phyloP scores from a whole-genome alignment of 2,329 filamentous ascomycete genomes.

The Graphiopsis chlorocephala region DNA sequence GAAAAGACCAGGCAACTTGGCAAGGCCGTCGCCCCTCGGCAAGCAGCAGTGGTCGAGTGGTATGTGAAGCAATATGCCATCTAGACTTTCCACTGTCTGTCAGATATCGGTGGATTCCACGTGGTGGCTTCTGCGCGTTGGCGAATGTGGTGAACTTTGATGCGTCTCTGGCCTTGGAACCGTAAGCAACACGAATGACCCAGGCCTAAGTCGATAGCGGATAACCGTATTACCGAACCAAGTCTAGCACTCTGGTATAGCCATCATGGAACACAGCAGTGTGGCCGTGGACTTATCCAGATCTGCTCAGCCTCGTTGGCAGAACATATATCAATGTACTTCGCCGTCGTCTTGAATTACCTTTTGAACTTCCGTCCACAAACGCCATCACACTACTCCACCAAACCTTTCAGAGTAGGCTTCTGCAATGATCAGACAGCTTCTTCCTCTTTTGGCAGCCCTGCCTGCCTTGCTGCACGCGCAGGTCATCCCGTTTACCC shows the following conservation, averaged over 20 bases:
- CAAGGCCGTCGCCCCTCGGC: neutral
- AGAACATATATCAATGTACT: constrained; percentile 4
- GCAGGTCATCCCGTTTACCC: constrained; percentile 21
- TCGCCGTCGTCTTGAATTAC: neutral
- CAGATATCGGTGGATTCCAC: neutral
- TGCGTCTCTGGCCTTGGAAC: neutral
- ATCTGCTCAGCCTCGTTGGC: neutral
- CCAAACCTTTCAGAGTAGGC: neutral
- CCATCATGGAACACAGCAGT: neutral
- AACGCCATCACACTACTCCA: constrained; percentile 2
- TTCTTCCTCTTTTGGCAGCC: constrained; percentile 3
- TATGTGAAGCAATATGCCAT: neutral
- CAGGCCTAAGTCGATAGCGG: neutral
- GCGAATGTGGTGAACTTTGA: neutral
- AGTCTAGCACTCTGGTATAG: constrained; percentile 1
- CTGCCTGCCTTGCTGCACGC: constrained; percentile 2
- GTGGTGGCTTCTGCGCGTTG: neutral
- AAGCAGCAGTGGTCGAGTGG: neutral
- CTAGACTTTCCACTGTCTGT: neutral
- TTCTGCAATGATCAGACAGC: constrained; percentile 10
- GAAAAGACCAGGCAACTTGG: neutral
- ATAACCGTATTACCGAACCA: neutral
- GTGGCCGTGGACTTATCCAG: neutral
- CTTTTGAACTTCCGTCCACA: neutral
- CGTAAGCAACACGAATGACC: neutral